Evolutionary conservation across 106 monocot species (phyloP), one percentile per base, ranked within the genome.

Genomic region (Allium sativum): DNA sequence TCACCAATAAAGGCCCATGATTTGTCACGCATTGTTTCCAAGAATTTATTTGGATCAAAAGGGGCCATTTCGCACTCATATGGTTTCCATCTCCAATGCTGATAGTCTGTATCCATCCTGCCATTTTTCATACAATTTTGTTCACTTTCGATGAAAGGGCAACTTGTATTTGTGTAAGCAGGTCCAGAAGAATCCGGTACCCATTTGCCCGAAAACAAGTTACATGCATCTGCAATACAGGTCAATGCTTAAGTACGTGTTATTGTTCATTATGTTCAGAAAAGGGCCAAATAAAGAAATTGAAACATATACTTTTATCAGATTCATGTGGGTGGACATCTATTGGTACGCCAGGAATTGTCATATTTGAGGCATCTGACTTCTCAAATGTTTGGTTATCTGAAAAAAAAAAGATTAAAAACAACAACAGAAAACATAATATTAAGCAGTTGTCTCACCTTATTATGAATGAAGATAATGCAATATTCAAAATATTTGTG

Each of bases 101-200:
- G 70, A 59, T 73, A 84, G 1, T 50, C 70, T 10, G 65, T 65
- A 47, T 84, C 84, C 40, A 73, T 69, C 4, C 84, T 57, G 10
- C 84, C 84, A 72, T 84, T 84, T 47, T 67, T 84, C 76, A 84
- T 62, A 40, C 84, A 84, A 57, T 84, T 79, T 42, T 76, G 84
- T 66, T 68, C 73, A 59, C 40, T n/a, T 61, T 73, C 73, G 58
- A 79, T 74, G 55, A 76, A 57, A 53, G 56, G 44, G 40, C 84
- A 83, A 64, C 46, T 75, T 19, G 43, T 58, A 42, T 76, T 68
- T 22, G 56, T 75, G 18, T 83, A 83, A 31, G 61, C 44, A 66
- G 84, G 84, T 40, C 76, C 84, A 21, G 69, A 61, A 64, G 48
- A 6, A 15, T 15, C 2, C 8, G 13, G 48, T 3, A 50, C 48